Evolutionary conservation across 805 yeast genomes (phyloP).

Genomic region (Starmerella sirachaensis): DNA sequence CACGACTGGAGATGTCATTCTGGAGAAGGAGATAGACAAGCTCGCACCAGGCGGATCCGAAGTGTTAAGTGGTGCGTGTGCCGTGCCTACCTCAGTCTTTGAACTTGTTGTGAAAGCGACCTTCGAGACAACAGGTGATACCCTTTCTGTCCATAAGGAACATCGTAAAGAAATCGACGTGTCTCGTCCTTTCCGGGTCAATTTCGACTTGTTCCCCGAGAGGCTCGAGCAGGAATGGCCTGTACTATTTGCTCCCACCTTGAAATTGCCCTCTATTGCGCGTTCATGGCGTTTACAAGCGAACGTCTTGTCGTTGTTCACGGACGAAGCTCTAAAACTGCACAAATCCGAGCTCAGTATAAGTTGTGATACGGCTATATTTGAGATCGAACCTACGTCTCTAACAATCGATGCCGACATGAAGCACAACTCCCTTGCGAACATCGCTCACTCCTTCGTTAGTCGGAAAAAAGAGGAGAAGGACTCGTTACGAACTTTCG

Average conservation of each 20-base stretch:
- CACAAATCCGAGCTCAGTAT: slow-evolving; percentile 3
- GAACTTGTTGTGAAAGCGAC: slow-evolving; percentile 8
- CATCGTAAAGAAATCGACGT: slow-evolving; percentile 25
- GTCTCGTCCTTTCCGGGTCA: slow-evolving; percentile 28
- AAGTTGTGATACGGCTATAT: slow-evolving; percentile 4
- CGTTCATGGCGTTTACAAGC: slow-evolving; percentile 30
- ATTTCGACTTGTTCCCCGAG: slow-evolving; percentile 29
- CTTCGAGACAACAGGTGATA: slow-evolving; percentile 22
- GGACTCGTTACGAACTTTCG: slow-evolving; percentile 13
- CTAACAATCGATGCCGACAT: slow-evolving; percentile 2
- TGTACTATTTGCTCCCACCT: slow-evolving; percentile 27
- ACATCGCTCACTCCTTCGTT: slow-evolving; percentile 9
- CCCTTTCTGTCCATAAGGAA: slow-evolving; percentile 23
- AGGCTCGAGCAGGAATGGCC: slow-evolving; percentile 29
- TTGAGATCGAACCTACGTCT: slow-evolving; percentile 5
- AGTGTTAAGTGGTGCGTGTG: slow-evolving; percentile 3
- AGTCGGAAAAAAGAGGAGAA: slow-evolving; percentile 1
- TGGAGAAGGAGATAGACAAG: background rate
- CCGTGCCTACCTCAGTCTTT: slow-evolving; percentile 13
- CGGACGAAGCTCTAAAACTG: slow-evolving; percentile 12
- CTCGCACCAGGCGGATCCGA: background rate
- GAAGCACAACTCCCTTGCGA: slow-evolving; percentile 11
- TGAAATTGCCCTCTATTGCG: slow-evolving; percentile 24
- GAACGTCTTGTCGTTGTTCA: slow-evolving; percentile 22
- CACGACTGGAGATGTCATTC: background rate